Conservation (phyloP, 2,329 filamentous ascomycete genomes). For the Diaporthe ampelina region DNA sequence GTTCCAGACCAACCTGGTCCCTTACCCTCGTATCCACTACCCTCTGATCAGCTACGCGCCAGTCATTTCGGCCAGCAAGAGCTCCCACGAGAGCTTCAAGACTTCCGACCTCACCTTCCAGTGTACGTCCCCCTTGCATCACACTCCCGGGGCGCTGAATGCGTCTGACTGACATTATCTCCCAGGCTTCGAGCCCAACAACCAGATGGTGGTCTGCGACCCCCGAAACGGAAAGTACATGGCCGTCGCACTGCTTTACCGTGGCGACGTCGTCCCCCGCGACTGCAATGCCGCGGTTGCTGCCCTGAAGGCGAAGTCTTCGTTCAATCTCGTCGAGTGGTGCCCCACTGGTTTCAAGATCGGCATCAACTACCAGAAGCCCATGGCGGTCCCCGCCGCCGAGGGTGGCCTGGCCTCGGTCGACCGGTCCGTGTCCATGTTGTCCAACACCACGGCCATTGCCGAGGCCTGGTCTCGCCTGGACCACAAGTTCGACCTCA, state of each 20-base stretch:
- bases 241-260: conserved; percentile 80
- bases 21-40: conserved; percentile 81
- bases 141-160: neutral
- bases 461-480: conserved; percentile 80
- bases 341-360: conserved; percentile 83
- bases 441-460: conserved; percentile 82
- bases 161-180: conserved; percentile 46
- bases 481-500: conserved; percentile 82
- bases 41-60: conserved; percentile 81
- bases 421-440: conserved; percentile 76
- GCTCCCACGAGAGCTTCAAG: conserved; percentile 89
- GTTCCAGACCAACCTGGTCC: conserved; percentile 83
- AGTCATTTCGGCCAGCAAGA: conserved; percentile 80
- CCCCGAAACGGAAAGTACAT: conserved; percentile 83
- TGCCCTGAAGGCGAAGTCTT: conserved; percentile 77
- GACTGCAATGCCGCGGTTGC: conserved; percentile 78
- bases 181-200: conserved; percentile 81
- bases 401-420: conserved; percentile 73
- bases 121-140: conserved; percentile 64
- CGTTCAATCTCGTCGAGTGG: conserved; percentile 82
- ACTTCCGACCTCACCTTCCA: conserved; percentile 82
- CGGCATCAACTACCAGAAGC: conserved; percentile 82
- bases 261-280: conserved; percentile 78
- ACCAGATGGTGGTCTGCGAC: conserved; percentile 84
- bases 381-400: conserved; percentile 68